Base-by-base conservation (phyloP, 1,284 basidiomycete species). In the Chalciporus sp. region DNA sequence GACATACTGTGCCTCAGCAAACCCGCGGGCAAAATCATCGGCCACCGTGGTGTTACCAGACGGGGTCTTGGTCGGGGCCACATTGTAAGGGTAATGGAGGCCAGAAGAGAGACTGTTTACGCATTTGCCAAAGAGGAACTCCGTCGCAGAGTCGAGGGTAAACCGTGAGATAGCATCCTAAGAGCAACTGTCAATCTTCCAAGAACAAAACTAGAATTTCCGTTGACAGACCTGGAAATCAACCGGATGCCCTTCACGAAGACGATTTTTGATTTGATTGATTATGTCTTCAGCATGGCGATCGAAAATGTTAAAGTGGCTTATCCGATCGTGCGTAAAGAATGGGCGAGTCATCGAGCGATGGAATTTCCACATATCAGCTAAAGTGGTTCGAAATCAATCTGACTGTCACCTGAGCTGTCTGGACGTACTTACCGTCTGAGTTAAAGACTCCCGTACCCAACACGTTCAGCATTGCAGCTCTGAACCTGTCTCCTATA, bases 61-160 rank as follows among this genome's bases (percentile, higher is more conserved):
- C 42, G 50, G 53, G 12, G 59, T 59, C 28, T 55, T 39, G 35
- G 53, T 43, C 12, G 51, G 46, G n/a, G 68, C 17, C 19, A 56
- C 62, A 43, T 76, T 74, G 60, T 72, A 69, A 0, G 80, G 77
- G 53, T 78, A 80, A 5, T 77, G 76, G 4, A 82, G 62, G 5
- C 65, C 69, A 1, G 72, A 72, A 3, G 68, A 67, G 31, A 84
- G 73, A 52, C 64, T 71, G 47, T 72, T 63, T 37, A 75, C 75
- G 59, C 69, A 78, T 51, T 69, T 61, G 12, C 76, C 76, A 52
- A 84, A 83, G 29, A 84, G 74, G 63, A 83, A 83, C 56, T 82
- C 78, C 1, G 77, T 76, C 8, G 80, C 80, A 4, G 78, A 75
- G 62, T 84, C 82, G 27, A 84, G 74, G 0, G 82, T 82, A 62